These are phyloP conservation scores for Salix koriyanagi DNA, from an alignment of 345 rosid genomes.

Conservation along the genomic window DNA sequence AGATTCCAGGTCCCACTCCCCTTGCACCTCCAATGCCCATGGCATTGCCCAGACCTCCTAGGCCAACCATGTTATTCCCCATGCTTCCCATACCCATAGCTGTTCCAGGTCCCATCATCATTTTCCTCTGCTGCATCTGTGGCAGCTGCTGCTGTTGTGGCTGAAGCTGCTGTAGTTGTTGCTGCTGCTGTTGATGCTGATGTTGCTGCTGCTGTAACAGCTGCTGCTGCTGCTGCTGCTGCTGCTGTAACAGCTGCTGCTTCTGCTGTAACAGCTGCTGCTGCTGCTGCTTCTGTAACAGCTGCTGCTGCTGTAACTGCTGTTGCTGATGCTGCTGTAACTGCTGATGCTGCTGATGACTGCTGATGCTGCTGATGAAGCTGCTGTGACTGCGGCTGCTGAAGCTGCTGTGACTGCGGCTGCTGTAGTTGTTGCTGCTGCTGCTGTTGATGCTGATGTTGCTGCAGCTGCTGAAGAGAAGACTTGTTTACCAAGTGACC, in stretches of 20 bases:
- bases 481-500: constrained; percentile 72
- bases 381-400: background rate
- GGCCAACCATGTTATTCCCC: constrained; percentile 51
- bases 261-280: background rate
- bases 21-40: constrained; percentile 56
- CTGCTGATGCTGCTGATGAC: background rate
- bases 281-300: background rate
- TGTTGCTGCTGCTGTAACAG: constrained; percentile 27
- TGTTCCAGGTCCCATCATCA: constrained; percentile 65
- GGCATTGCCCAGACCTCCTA: constrained; percentile 56
- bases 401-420: background rate
- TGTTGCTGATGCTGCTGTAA: constrained; percentile 12
- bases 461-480: constrained; percentile 66
- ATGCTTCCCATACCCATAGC: constrained; percentile 61
- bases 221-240: constrained; percentile 3
- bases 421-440: background rate
- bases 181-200: constrained; percentile 23
- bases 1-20: constrained; percentile 66
- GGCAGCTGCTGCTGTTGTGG: constrained; percentile 30
- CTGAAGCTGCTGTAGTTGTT: constrained; percentile 25
- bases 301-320: constrained; percentile 46
- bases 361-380: constrained; percentile 6
- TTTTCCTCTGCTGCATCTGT: constrained; percentile 55
- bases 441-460: constrained; percentile 6
- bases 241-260: background rate